These are phyloP conservation scores for Geotrichum siamense DNA, from an alignment of 1,139 yeast genomes.

Conservation along the genomic window DNA sequence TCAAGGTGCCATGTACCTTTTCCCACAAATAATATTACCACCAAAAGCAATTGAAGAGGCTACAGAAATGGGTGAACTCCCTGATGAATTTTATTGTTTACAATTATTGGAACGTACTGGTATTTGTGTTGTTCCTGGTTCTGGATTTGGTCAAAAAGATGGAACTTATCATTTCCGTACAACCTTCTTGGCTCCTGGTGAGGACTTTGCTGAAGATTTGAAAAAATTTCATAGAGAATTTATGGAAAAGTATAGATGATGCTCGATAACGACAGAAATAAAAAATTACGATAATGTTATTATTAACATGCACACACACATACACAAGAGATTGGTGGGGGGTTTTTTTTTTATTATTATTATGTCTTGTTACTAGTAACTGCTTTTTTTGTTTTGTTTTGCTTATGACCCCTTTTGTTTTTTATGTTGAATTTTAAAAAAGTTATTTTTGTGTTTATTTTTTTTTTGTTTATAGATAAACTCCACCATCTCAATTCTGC, in stretches of 20 bases:
- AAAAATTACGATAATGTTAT: neutral
- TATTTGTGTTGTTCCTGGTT: conserved; percentile 94
- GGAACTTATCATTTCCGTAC: conserved; percentile 91
- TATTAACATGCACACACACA: no score
- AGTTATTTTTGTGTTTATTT: no score
- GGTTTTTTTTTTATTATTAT: no score
- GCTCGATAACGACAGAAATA: no score
- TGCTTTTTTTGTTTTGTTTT: no score
- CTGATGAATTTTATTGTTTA: conserved; percentile 85
- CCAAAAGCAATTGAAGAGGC: conserved; percentile 58
- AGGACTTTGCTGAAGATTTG: conserved; percentile 78
- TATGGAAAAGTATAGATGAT: conserved; percentile 50
- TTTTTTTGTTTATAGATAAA: no score
- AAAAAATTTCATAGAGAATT: conserved; percentile 66
- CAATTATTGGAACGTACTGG: conserved; percentile 83
- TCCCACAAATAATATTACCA: conserved; percentile 69
- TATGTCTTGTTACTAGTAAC: no score
- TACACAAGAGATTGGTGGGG: no score
- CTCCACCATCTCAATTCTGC: no score
- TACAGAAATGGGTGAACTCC: conserved; percentile 42
- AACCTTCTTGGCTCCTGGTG: conserved; percentile 92
- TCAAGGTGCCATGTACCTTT: conserved; percentile 95
- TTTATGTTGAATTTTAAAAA: no score
- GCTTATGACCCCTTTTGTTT: no score
- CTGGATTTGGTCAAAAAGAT: conserved; percentile 88